A percentile compares a stretch with the other conserved stretches of the same genome.
phyloP scores from a whole-genome alignment of 345 rosid genomes.

The Erysimum cheiranthoides region DNA sequence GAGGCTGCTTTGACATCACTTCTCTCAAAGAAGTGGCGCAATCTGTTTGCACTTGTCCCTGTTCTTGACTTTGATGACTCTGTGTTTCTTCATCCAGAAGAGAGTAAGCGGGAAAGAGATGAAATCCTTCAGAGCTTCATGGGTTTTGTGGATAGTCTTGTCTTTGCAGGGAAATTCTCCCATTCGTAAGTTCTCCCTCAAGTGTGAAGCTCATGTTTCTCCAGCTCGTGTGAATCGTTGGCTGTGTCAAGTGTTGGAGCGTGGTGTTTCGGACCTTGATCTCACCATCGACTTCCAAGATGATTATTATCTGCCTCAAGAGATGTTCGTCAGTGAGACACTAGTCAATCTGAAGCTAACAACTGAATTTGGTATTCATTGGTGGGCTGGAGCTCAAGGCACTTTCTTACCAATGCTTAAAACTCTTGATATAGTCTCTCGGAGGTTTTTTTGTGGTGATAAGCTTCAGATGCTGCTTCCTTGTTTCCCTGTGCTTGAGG shows the following conservation, averaged over 20 bases:
- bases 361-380: background rate
- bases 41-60: conserved; percentile 19
- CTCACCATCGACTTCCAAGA: conserved; percentile 14
- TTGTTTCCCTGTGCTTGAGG: conserved; percentile 30
- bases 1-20: conserved; percentile 24
- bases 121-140: background rate
- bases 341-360: background rate
- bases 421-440: background rate
- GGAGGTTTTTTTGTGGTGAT: background rate
- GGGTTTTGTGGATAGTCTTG: conserved; percentile 20
- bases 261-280: conserved; percentile 22
- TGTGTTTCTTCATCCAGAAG: conserved; percentile 23
- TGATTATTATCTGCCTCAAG: conserved; percentile 1
- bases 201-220: conserved; percentile 18
- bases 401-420: conserved; percentile 26
- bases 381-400: background rate
- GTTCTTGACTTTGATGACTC: conserved; percentile 24
- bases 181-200: conserved; percentile 15
- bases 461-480: conserved; percentile 19
- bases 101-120: conserved; percentile 11
- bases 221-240: conserved; percentile 1
- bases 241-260: conserved; percentile 1
- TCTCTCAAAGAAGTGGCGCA: conserved; percentile 28
- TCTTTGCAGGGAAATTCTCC: conserved; percentile 25
- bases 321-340: conserved; percentile 16